Percentiles rank a stretch among this genome's conserved stretches.
These are phyloP conservation scores for Tylopilus vinaceipallidus DNA, from an alignment of 768 basidiomycete genomes.

Conservation along the genomic window DNA sequence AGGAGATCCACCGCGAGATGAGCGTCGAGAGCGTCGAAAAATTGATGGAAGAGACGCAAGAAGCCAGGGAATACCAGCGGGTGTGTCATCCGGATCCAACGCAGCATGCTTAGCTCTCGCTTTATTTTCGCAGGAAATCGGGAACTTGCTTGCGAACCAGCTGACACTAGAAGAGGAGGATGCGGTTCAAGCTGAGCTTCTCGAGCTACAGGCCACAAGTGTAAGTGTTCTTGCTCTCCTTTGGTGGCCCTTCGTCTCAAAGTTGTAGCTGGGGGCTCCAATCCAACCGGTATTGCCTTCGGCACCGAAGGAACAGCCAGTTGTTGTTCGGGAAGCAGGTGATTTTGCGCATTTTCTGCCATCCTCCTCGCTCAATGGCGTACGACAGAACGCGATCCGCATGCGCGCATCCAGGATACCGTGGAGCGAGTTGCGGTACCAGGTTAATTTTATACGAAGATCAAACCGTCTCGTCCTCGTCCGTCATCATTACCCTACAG, in stretches of 20 bases:
- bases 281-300: constrained; percentile 47
- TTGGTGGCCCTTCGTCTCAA: constrained; percentile 1
- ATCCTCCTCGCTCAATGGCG: constrained; percentile 4
- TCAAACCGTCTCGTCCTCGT: neutral
- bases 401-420: neutral
- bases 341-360: neutral
- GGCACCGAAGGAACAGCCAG: constrained; percentile 51
- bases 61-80: constrained; percentile 88
- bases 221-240: constrained; percentile 38
- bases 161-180: constrained; percentile 92
- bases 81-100: constrained; percentile 42
- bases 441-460: constrained; percentile 14
- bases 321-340: constrained; percentile 22
- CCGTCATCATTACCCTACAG: constrained; percentile 7
- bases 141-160: constrained; percentile 78
- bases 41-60: constrained; percentile 87
- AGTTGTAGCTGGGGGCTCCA: constrained; percentile 30
- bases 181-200: constrained; percentile 82
- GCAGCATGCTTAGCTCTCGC: neutral
- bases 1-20: constrained; percentile 93
- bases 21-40: constrained; percentile 91
- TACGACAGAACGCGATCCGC: constrained; percentile 2
- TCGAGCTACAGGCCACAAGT: constrained; percentile 59
- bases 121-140: constrained; percentile 71
- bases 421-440: constrained; percentile 19